Base-by-base conservation (phyloP, 352 stramenopile species). In the Phytophthora pinifolia region DNA sequence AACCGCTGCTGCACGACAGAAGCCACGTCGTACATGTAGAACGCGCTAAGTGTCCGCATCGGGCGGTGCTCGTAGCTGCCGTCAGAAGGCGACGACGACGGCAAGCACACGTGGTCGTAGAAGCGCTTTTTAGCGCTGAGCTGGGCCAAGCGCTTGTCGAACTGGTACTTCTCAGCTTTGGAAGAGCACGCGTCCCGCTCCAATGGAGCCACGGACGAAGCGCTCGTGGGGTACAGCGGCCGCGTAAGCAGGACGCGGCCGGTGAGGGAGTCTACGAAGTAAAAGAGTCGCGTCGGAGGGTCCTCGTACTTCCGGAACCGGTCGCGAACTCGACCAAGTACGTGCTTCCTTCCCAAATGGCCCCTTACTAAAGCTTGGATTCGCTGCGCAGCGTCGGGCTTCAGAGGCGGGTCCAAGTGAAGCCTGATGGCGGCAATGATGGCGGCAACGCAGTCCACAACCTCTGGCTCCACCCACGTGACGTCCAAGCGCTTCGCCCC, bases 281-380 rank as follows among this genome's bases (percentile, higher is more conserved):
- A 91, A 45, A 67, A 86, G n/a, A 83, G 54, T 0, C 33, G 49
- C 8, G 81, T 88, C 7, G 65, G 42, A 2, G 61, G 18, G 45
- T 91, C 81, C 8, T 81, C 38, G 38, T 76, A 51, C 35, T 56
- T 46, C 2, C 50, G 39, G 33, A 83, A 88, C 10, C 76, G 74
- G 1, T 59, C 44, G n/a, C 60, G 55, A 18, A 88, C 57, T 30
- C 66, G 63, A 17, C 31, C 29, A 9, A 70, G 52, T 8, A 86
- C 46, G n/a, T 53, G 54, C 31, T 67, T 68, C 1, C 76, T 63
- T 8, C 67, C 70, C 22, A 82, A 61, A 3, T 70, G 74, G 6
- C 72, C 67, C 18, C 67, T 59, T 42, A 62, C 62, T 37, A 89
- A 54, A n/a, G 68, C 67, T 56, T 91, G 81, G 48, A 91, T 84